Evolutionary conservation across 495 filamentous ascomycete species (phyloP), one percentile per base, ranked within the genome.

Genomic region (Trichoderma gamsii): DNA sequence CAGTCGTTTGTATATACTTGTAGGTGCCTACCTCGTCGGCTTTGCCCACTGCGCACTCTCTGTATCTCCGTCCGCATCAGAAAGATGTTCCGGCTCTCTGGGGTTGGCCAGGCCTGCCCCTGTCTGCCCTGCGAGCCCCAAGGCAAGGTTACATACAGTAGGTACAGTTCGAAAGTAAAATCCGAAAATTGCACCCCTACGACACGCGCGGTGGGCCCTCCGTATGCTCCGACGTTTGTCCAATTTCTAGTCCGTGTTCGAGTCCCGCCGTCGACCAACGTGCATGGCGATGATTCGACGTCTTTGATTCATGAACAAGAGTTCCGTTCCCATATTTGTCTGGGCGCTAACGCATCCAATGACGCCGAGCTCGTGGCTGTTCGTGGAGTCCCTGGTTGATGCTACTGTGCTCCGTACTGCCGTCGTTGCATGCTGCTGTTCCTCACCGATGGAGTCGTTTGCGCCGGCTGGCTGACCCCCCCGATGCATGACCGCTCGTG

Each of bases 151-250:
- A 38, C 35, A 38, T 38, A n/a, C n/a, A n/a, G n/a, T n/a, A 38
- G 35, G 35, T 38, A 9, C 35, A 38, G 35, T 38, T 38, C 35
- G 35, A 38, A 38, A 18, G 43, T 46, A 25, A 56, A 49, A 56
- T 56, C 51, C 56, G 25, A 61, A 29, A 61, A 32, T 35, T 32
- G 16, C 56, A 23, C 27, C 56, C 52, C 23, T 25, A 61, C 56
- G 56, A 61, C 56, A 25, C 56, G 16, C 56, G 11, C 12, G 56
- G 56, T 61, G 56, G 56, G 9, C 25, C 56, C 25, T 61, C 56
- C 56, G 56, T 61, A 12, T 29, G 56, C 56, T 61, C 56, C 56
- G 56, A 61, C 32, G 12, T 29, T 61, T 61, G 56, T 61, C 56
- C 27, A 61, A 61, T 61, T 61, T 61, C 56, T 61, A 25, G 23